These are phyloP conservation scores for Boletellus deceptivus DNA, from an alignment of 1,284 basidiomycete genomes.

Conservation along the genomic window DNA sequence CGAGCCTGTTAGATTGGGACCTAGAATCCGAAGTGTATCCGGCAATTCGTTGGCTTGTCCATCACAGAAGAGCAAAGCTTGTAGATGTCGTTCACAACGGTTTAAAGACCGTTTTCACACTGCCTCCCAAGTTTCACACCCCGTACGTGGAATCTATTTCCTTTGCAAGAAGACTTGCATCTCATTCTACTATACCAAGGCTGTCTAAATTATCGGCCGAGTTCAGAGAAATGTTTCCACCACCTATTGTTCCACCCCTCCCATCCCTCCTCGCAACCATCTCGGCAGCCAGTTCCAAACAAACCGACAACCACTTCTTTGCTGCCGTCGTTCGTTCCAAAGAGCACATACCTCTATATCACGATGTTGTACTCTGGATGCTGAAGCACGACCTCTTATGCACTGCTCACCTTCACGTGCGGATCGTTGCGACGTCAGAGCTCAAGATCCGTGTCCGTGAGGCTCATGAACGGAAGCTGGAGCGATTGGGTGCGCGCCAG, in stretches of 20 bases:
- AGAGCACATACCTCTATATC: conserved; percentile 68
- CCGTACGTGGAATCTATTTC: conserved; percentile 48
- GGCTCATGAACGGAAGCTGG: conserved; percentile 43
- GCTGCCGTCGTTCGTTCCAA: conserved; percentile 69
- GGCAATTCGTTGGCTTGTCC: conserved; percentile 85
- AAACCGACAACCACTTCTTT: conserved; percentile 69
- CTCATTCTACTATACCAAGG: conserved; percentile 36
- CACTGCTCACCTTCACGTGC: conserved; percentile 82
- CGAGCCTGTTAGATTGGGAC: conserved; percentile 82
- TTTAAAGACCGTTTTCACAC: conserved; percentile 80
- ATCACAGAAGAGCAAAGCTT: conserved; percentile 86
- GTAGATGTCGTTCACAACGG: conserved; percentile 83
- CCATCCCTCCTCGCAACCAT: conserved; percentile 72
- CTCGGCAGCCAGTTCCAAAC: conserved; percentile 62
- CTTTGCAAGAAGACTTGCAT: not conserved
- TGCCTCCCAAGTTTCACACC: conserved; percentile 63
- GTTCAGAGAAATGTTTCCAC: conserved; percentile 69
- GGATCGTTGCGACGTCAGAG: conserved; percentile 76
- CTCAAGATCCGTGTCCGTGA: conserved; percentile 68
- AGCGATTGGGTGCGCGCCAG: conserved; percentile 33
- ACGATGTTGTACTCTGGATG: conserved; percentile 90
- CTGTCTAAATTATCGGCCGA: conserved; percentile 58
- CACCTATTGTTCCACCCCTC: conserved; percentile 65
- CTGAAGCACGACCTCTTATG: conserved; percentile 83
- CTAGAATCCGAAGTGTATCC: conserved; percentile 85